Conservation (phyloP, 2,329 filamentous ascomycete genomes). For the Nannizzia gypsea region DNA sequence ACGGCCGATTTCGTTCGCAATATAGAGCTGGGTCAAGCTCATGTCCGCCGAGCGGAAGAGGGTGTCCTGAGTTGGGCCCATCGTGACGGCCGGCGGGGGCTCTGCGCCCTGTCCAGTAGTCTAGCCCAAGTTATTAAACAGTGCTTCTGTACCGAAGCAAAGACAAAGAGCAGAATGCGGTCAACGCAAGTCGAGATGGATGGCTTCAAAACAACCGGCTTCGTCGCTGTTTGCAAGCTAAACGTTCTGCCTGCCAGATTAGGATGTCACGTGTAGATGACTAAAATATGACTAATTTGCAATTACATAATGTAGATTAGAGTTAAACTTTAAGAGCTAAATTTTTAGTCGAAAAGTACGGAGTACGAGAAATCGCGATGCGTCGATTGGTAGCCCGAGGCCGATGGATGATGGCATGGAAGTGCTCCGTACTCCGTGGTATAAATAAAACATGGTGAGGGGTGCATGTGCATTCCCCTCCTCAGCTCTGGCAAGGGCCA, state of each 20-base stretch:
- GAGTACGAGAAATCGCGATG: too few relatives aligned
- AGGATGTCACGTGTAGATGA: neutral
- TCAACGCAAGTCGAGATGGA: neutral
- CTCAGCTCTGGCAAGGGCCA: neutral
- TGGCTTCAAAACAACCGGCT: neutral
- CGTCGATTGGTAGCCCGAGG: too few relatives aligned
- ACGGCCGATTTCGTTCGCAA: constrained; percentile 95
- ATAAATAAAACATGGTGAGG: too few relatives aligned
- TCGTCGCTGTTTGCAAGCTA: neutral
- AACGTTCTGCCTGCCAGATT: neutral
- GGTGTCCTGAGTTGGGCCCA: constrained; percentile 63
- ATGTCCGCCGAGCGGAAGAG: constrained; percentile 99
- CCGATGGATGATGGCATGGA: too few relatives aligned
- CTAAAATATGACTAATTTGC: neutral
- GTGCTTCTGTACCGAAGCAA: neutral
- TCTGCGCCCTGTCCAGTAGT: neutral
- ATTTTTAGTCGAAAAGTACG: too few relatives aligned
- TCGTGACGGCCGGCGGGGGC: constrained; percentile 20
- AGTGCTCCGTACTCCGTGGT: too few relatives aligned
- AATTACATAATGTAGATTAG: neutral
- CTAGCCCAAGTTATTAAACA: neutral
- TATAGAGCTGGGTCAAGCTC: constrained; percentile 99
- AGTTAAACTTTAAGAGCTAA: neutral
- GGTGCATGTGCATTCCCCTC: too few relatives aligned
- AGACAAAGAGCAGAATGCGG: neutral